Percentiles rank a stretch among this genome's conserved stretches.
Evolutionary conservation across 805 yeast genomes (phyloP).

Genomic region (Candida montana): DNA sequence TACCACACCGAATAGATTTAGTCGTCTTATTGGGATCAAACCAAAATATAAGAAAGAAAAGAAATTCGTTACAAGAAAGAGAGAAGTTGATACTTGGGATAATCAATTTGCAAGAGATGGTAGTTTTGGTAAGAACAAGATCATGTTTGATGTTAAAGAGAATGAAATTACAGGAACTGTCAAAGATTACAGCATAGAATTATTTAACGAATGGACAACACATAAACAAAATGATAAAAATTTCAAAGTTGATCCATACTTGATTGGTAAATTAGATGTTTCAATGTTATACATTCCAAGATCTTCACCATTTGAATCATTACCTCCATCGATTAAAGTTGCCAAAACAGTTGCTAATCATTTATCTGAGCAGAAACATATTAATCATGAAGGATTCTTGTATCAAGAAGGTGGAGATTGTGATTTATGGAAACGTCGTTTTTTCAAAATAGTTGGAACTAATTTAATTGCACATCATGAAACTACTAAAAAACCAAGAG

Average conservation of each 20-base stretch:
- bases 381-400: constrained; percentile 59
- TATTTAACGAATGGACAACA: constrained; percentile 80
- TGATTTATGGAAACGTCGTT: constrained; percentile 63
- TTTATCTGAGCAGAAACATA: constrained; percentile 29
- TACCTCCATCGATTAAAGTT: constrained; percentile 64
- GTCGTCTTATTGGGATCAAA: constrained; percentile 40
- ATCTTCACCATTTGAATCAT: constrained; percentile 48
- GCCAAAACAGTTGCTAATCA: constrained; percentile 40
- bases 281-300: constrained; percentile 69
- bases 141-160: constrained; percentile 57
- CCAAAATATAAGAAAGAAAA: constrained; percentile 32
- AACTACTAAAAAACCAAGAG: constrained; percentile 58
- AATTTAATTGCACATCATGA: constrained; percentile 75
- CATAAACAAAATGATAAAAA: constrained; percentile 26
- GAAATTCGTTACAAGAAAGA: constrained; percentile 45
- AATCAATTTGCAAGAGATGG: constrained; percentile 75
- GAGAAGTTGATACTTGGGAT: constrained; percentile 53
- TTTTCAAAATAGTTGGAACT: constrained; percentile 65
- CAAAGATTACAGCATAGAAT: constrained; percentile 47
- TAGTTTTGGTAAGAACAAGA: constrained; percentile 75
- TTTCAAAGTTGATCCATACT: constrained; percentile 42
- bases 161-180: constrained; percentile 49
- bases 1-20: constrained; percentile 35
- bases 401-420: constrained; percentile 93
- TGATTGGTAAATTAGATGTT: constrained; percentile 61